Percentiles rank a stretch among this genome's conserved stretches.
Conservation (phyloP, 1,284 basidiomycete species). For the Ceratobasidium sp. region DNA sequence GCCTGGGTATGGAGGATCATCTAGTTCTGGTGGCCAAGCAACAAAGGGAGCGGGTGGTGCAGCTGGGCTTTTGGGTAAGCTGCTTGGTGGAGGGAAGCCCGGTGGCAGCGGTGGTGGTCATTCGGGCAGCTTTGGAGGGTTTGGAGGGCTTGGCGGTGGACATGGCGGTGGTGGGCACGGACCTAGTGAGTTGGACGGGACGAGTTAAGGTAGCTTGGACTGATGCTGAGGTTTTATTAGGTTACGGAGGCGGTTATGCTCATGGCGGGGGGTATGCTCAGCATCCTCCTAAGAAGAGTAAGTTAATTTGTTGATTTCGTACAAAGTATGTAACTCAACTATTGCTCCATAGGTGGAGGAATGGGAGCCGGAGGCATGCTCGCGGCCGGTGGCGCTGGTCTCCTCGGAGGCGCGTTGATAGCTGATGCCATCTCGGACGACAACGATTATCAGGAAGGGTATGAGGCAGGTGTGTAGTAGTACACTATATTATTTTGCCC, state of each 20-base stretch:
- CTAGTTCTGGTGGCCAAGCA: neutral
- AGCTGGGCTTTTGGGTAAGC: constrained; percentile 29
- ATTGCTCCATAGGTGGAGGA: constrained; percentile 21
- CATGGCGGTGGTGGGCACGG: constrained; percentile 47
- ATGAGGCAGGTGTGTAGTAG: constrained; percentile 17
- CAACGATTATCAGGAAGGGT: constrained; percentile 57
- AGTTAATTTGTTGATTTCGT: constrained; percentile 59
- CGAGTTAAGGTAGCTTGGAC: constrained; percentile 45
- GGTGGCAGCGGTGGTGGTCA: constrained; percentile 6
- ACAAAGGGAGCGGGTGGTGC: neutral
- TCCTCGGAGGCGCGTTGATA: constrained; percentile 70
- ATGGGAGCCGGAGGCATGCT: constrained; percentile 49
- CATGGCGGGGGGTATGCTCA: constrained; percentile 55
- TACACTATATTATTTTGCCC: neutral
- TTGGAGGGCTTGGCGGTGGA: constrained; percentile 47
- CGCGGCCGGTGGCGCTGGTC: constrained; percentile 66
- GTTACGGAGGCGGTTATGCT: constrained; percentile 55
- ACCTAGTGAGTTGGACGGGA: constrained; percentile 49
- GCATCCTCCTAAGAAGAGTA: constrained; percentile 60
- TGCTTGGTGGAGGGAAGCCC: constrained; percentile 26
- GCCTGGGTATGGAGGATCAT: neutral
- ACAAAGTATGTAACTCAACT: constrained; percentile 60
- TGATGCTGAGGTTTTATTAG: constrained; percentile 40
- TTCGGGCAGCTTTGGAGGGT: constrained; percentile 35
- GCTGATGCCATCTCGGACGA: constrained; percentile 65